Base-by-base conservation (phyloP, 2,329 filamentous ascomycete species). In the Pyrenophora graminea region DNA sequence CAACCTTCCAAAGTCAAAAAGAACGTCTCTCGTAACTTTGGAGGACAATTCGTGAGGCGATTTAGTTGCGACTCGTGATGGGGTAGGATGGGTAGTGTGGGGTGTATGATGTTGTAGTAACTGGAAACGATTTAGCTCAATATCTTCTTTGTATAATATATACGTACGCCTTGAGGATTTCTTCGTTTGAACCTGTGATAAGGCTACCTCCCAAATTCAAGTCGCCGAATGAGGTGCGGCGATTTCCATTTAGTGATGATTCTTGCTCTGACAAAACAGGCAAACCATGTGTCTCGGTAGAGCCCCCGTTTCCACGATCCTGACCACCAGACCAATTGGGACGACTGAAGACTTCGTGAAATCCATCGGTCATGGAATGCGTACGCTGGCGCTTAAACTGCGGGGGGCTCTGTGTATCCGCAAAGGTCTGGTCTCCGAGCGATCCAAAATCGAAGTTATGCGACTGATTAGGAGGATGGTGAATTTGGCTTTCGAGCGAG, bases 401-500 rank as follows among this genome's bases (percentile, higher is more conserved):
- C 3, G 68, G 51, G 6, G 67, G 63, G 18, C 63, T 62, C 36
- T 71, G 69, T 1, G 63, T 61, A 15, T 70, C 67, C 10, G 58
- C 53, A 48, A 73, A 59, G 19, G 53, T 59, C 43, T 67, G 67
- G 27, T 74, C 71, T 17, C 53, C 51, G 27, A 73, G 49, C 10
- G 55, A 46, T 17, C 55, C 55, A 34, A 69, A 69, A 36, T 73
- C 70, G 45, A 68, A 72, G 25, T 55, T 55, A n/a, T 64, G 62
- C 9, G 61, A 33, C n/a, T 64, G 51, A 1, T 51, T 51, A 2
- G 59, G 53, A 6, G 69, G 67, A 36, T 70, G 62, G 33, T 71
- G 68, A 7, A 73, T 72, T 48, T 73, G 70, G 43, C 61, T 70
- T 55, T 75, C 72, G 6, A 75, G 64, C 15, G 68, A 68, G 39